Evolutionary conservation across 2,329 filamentous ascomycete genomes (phyloP).

Genomic region (Hypoxylon sp.): DNA sequence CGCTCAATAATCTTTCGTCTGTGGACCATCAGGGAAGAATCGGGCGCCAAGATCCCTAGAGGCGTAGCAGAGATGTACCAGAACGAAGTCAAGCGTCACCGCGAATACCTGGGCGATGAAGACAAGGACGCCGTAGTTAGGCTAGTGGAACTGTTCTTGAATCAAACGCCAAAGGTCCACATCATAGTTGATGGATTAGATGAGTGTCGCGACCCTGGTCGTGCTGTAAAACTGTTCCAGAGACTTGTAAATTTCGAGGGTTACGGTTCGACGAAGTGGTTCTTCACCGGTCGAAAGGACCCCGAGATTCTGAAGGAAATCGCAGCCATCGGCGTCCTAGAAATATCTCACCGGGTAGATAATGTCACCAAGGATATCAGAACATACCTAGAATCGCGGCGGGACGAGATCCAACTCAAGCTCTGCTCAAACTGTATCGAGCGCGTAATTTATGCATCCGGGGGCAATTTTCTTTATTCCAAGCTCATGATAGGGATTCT

Average conservation of each 20-base stretch:
- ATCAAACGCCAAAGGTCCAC: constrained; percentile 9
- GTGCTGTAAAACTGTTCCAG: neutral
- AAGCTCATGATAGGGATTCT: constrained; percentile 9
- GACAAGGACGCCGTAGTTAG: constrained; percentile 1
- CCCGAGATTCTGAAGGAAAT: neutral
- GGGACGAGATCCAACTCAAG: neutral
- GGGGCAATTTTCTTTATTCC: constrained; percentile 12
- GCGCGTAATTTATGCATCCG: constrained; percentile 4
- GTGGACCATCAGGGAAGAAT: constrained; percentile 7
- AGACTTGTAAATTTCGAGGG: neutral
- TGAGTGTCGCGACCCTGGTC: constrained; percentile 2
- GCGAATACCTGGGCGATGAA: constrained; percentile 1
- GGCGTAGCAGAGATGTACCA: neutral
- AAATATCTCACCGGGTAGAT: neutral
- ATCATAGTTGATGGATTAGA: constrained; percentile 12
- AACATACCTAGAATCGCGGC: constrained; percentile 2
- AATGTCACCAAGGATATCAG: constrained; percentile 1
- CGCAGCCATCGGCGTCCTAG: neutral
- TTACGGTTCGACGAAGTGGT: neutral
- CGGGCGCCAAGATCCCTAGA: neutral
- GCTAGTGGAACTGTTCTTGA: constrained; percentile 4
- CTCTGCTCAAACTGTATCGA: constrained; percentile 2
- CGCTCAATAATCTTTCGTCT: constrained; percentile 9
- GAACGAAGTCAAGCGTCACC: constrained; percentile 7
- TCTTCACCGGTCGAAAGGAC: neutral